A percentile compares a stretch with the other conserved stretches of the same genome.
phyloP scores from a whole-genome alignment of 2,329 filamentous ascomycete genomes.

The Rutstroemia sp. region DNA sequence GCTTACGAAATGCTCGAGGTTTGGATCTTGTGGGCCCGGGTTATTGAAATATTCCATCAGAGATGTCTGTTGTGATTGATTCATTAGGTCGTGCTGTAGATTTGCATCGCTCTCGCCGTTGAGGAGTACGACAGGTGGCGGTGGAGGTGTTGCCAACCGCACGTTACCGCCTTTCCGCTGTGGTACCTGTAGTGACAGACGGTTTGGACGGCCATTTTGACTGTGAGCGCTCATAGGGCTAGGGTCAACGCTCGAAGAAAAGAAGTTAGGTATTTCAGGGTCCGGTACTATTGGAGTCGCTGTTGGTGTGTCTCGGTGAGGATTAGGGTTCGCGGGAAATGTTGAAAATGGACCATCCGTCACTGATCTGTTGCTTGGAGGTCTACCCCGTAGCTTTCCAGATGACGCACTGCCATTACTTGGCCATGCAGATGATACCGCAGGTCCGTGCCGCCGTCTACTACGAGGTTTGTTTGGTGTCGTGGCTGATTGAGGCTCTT shows the following conservation, averaged over 20 bases:
- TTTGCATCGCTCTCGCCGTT: constrained; percentile 34
- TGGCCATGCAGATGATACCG: constrained; percentile 87
- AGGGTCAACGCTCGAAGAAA: constrained; percentile 20
- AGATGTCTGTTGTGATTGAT: constrained; percentile 16
- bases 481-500: constrained; percentile 67
- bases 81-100: constrained; percentile 27
- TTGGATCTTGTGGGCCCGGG: constrained; percentile 17
- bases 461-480: constrained; percentile 53
- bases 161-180: constrained; percentile 53
- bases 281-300: constrained; percentile 37
- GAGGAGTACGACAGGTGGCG: constrained; percentile 37
- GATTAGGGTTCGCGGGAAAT: constrained; percentile 53
- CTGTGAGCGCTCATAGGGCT: constrained; percentile 11
- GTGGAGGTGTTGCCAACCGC: constrained; percentile 51
- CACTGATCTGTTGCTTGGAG: constrained; percentile 63
- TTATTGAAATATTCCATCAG: constrained; percentile 26
- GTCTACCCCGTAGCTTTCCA: constrained; percentile 71
- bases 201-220: constrained; percentile 35
- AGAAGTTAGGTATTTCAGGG: constrained; percentile 31
- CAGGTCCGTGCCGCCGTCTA: constrained; percentile 67
- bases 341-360: constrained; percentile 63
- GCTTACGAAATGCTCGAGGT: constrained; percentile 22
- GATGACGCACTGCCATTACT: constrained; percentile 52
- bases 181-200: constrained; percentile 56
- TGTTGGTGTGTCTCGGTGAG: constrained; percentile 35